Conservation (phyloP, 2,329 filamentous ascomycete genomes). For the Botrytis byssoidea region DNA sequence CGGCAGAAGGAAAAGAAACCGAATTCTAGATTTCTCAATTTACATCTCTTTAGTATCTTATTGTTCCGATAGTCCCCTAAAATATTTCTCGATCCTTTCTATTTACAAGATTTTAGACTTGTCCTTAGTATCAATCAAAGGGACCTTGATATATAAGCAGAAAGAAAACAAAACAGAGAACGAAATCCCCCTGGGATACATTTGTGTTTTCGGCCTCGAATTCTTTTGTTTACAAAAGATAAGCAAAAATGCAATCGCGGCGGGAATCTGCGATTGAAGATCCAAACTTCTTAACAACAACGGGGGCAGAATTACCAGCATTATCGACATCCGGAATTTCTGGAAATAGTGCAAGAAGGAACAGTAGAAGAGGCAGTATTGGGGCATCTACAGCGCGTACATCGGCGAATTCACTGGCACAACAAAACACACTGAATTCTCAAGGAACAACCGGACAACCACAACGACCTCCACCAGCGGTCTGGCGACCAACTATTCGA, state of each 20-base stretch:
- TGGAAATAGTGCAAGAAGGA: background rate
- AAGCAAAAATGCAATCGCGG: constrained; percentile 18
- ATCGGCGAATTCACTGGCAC: constrained; percentile 13
- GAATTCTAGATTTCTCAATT: background rate
- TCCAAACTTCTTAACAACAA: constrained; percentile 12
- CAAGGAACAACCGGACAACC: background rate
- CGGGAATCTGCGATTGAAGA: constrained; percentile 5
- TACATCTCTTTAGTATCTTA: background rate
- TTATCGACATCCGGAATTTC: background rate
- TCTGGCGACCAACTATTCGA: constrained; percentile 32
- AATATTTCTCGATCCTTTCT: background rate
- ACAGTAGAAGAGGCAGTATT: constrained; percentile 12
- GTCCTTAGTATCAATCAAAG: background rate
- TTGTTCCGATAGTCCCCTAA: background rate
- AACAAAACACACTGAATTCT: background rate
- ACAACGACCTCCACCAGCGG: constrained; percentile 12
- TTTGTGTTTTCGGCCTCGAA: background rate
- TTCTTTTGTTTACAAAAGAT: constrained; percentile 3
- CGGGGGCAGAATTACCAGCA: constrained; percentile 2
- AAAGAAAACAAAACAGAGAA: background rate
- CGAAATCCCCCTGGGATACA: background rate
- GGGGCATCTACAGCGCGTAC: constrained; percentile 1
- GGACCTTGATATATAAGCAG: background rate
- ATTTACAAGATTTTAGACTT: background rate
- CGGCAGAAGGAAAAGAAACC: background rate